Percentiles rank a stretch among this genome's conserved stretches.
phyloP scores from a whole-genome alignment of 768 basidiomycete genomes.

The Termitomyces sp. region DNA sequence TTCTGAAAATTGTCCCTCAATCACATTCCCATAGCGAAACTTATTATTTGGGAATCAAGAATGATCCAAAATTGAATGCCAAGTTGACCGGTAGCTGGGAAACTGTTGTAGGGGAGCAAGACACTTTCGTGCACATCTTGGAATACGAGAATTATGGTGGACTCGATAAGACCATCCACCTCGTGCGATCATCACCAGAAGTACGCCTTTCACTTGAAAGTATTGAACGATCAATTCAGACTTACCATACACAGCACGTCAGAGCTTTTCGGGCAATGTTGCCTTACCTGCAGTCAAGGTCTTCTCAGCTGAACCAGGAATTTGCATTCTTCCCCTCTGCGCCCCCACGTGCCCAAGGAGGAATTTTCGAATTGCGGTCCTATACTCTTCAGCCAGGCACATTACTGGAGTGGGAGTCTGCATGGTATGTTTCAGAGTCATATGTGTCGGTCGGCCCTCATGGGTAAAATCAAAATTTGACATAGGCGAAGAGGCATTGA shows the following conservation, averaged over 20 bases:
- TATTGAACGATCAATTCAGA: not conserved
- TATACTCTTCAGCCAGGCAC: conserved; percentile 88
- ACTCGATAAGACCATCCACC: conserved; percentile 68
- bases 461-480: not conserved
- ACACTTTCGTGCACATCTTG: conserved; percentile 74
- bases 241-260: conserved; percentile 40
- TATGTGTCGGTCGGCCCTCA: conserved; percentile 2
- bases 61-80: conserved; percentile 66
- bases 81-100: conserved; percentile 96
- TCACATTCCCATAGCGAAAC: conserved; percentile 46
- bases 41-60: conserved; percentile 79
- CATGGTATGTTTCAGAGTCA: conserved; percentile 54
- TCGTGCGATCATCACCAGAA: conserved; percentile 65
- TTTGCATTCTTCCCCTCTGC: conserved; percentile 94
- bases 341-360: conserved; percentile 81
- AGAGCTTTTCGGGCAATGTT: conserved; percentile 69
- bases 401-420: conserved; percentile 90
- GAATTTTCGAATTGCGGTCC: conserved; percentile 88
- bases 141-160: conserved; percentile 95
- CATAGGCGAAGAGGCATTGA: conserved; percentile 93
- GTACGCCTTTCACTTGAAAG: conserved; percentile 14
- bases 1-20: not conserved
- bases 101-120: conserved; percentile 82
- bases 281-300: conserved; percentile 68
- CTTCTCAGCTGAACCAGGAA: conserved; percentile 81